These are phyloP conservation scores for Penicillium simplicissimum DNA, from an alignment of 495 filamentous ascomycete species.

Conservation along the genomic window DNA sequence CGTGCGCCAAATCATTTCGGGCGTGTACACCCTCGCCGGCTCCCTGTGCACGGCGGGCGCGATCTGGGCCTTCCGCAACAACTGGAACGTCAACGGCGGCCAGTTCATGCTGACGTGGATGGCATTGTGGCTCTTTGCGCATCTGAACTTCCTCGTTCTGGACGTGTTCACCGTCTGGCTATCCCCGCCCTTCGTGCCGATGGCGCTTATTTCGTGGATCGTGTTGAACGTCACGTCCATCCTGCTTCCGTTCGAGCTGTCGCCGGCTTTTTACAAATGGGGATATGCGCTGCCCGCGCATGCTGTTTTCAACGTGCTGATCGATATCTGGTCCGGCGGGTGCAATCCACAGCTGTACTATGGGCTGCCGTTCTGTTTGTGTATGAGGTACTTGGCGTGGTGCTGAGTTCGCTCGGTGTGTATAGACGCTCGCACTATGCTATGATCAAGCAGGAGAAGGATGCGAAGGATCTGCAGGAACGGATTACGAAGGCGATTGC, in stretches of 20 bases:
- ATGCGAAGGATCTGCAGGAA: slow-evolving; percentile 26
- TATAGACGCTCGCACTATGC: slow-evolving; percentile 44
- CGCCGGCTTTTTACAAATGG: slow-evolving; percentile 48
- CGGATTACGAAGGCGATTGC: slow-evolving; percentile 31
- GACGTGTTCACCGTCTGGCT: slow-evolving; percentile 51
- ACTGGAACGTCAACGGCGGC: slow-evolving; percentile 47
- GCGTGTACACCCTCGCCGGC: slow-evolving; percentile 46
- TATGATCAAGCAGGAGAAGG: slow-evolving; percentile 33
- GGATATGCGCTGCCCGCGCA: slow-evolving; percentile 51
- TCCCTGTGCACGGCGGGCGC: slow-evolving; percentile 46
- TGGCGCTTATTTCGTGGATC: slow-evolving; percentile 51
- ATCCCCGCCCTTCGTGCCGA: slow-evolving; percentile 42
- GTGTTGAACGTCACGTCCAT: slow-evolving; percentile 48
- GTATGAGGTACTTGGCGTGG: slow-evolving; percentile 35
- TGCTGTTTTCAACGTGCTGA: slow-evolving; percentile 42
- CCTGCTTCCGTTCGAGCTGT: slow-evolving; percentile 49
- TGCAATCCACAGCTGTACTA: slow-evolving; percentile 47
- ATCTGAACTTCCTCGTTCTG: slow-evolving; percentile 51
- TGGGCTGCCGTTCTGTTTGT: slow-evolving; percentile 46
- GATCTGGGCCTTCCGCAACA: slow-evolving; percentile 52
- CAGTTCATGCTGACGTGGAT: slow-evolving; percentile 53
- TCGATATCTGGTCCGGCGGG: slow-evolving; percentile 51
- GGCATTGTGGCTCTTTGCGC: slow-evolving; percentile 52
- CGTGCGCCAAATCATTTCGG: slow-evolving; percentile 42
- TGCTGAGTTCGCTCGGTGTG: slow-evolving; percentile 37